Evolutionary conservation across 306 rosid species (phyloP).

Genomic region (Alnus rubra): DNA sequence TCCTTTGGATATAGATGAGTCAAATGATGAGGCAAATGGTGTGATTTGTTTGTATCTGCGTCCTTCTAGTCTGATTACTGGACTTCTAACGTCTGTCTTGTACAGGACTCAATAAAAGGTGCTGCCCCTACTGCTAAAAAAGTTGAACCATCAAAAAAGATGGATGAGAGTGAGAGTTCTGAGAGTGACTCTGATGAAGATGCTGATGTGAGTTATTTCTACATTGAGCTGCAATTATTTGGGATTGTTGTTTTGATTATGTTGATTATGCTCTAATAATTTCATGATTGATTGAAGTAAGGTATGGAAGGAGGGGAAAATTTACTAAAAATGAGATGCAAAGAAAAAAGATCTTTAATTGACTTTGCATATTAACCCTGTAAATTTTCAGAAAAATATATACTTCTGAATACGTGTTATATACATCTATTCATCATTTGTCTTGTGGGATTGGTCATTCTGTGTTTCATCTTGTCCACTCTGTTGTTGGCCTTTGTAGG

Average conservation of each 20-base stretch:
- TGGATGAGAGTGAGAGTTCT: constrained; percentile 26
- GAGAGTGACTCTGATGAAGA: constrained; percentile 34
- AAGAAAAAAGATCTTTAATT: neutral
- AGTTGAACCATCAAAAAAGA: constrained; percentile 26
- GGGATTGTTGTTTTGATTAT: neutral
- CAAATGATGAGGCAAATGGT: neutral
- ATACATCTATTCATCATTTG: too few species aligned
- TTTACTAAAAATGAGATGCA: neutral
- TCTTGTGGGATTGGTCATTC: too few species aligned
- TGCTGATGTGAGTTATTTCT: neutral
- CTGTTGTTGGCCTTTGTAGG: too few species aligned
- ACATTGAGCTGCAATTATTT: neutral
- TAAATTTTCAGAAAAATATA: too few species aligned
- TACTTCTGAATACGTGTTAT: too few species aligned
- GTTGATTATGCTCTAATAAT: too few species aligned
- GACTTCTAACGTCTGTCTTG: neutral
- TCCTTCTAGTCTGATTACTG: neutral
- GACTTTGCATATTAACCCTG: neutral
- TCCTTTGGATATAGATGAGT: too few species aligned
- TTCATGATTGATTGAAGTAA: too few species aligned
- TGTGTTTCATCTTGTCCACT: too few species aligned
- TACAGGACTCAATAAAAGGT: constrained; percentile 24
- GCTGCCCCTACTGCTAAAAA: constrained; percentile 14
- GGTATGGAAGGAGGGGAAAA: neutral
- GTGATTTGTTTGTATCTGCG: neutral